A percentile compares a stretch with the other conserved stretches of the same genome.
These are phyloP conservation scores for Zasmidium cellare DNA, from an alignment of 2,329 filamentous ascomycete species.

Conservation along the genomic window DNA sequence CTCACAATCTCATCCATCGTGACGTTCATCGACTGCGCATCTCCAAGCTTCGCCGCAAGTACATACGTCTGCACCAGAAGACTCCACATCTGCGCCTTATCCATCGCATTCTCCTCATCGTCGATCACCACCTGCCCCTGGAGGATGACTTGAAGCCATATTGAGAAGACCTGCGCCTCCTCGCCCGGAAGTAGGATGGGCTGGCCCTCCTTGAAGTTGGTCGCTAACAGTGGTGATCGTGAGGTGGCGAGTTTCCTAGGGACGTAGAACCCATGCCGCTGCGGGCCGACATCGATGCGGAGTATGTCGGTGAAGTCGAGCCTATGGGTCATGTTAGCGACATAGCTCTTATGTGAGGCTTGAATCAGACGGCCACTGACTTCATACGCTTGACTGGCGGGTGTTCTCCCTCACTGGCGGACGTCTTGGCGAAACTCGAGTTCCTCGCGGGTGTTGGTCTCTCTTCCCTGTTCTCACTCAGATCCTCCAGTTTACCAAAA, in stretches of 20 bases:
- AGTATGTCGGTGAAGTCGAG: background rate
- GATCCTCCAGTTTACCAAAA: too few relatives aligned
- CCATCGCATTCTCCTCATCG: background rate
- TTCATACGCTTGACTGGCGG: background rate
- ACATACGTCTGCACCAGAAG: background rate
- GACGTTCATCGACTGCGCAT: background rate
- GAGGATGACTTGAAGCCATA: background rate
- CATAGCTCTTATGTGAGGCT: background rate
- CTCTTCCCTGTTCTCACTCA: too few relatives aligned
- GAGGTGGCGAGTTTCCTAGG: background rate
- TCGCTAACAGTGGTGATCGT: background rate
- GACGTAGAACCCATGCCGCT: background rate
- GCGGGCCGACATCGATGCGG: background rate
- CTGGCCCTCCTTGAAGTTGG: background rate
- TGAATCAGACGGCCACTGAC: background rate
- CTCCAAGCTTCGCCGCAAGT: background rate
- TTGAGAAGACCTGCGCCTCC: background rate
- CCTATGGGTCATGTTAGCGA: background rate
- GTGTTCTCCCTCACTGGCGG: background rate
- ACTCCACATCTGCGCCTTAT: background rate
- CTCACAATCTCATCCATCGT: background rate
- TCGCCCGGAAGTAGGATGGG: background rate
- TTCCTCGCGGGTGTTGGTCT: background rate
- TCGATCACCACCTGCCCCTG: background rate
- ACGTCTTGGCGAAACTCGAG: background rate